phyloP scores from a whole-genome alignment of 768 basidiomycete species.

The Podaxis mareebaensis region DNA sequence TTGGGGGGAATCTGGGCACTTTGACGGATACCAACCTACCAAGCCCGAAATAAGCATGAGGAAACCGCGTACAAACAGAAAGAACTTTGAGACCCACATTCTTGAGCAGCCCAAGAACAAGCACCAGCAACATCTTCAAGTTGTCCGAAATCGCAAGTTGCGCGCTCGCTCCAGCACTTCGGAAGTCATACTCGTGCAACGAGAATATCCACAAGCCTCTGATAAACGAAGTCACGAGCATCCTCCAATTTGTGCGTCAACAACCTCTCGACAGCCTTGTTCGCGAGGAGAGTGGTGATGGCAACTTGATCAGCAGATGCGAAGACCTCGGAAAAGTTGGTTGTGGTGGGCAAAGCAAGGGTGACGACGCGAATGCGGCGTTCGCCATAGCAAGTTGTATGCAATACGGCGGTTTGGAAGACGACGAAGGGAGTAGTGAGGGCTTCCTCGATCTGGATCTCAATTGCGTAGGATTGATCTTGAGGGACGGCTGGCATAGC shows the following conservation, averaged over 20 bases:
- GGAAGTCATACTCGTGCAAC: slow-evolving; percentile 89
- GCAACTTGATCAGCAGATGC: slow-evolving; percentile 90
- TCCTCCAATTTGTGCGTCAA: slow-evolving; percentile 90
- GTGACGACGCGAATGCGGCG: slow-evolving; percentile 91
- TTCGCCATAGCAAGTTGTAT: slow-evolving; percentile 92
- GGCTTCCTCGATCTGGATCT: slow-evolving; percentile 93
- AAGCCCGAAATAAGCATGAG: neutral
- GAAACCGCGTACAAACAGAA: neutral
- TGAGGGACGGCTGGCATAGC: slow-evolving; percentile 94
- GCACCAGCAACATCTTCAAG: slow-evolving; percentile 89
- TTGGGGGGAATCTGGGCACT: slow-evolving; percentile 97
- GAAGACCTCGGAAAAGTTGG: slow-evolving; percentile 85
- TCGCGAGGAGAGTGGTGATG: slow-evolving; percentile 78
- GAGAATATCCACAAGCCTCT: slow-evolving; percentile 83
- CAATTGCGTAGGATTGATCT: slow-evolving; percentile 96
- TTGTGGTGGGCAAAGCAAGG: slow-evolving; percentile 83
- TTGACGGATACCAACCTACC: slow-evolving; percentile 89
- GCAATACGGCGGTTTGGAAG: slow-evolving; percentile 91
- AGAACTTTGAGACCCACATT: slow-evolving; percentile 58
- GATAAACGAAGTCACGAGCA: slow-evolving; percentile 76
- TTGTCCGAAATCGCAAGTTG: slow-evolving; percentile 93
- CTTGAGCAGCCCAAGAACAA: slow-evolving; percentile 89
- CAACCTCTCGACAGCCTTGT: slow-evolving; percentile 91
- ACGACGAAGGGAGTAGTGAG: slow-evolving; percentile 90
- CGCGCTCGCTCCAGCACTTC: slow-evolving; percentile 89